Percentiles rank a stretch among this genome's conserved stretches.
These are phyloP conservation scores for Erythrophleum fordii DNA, from an alignment of 306 rosid species.

Conservation along the genomic window DNA sequence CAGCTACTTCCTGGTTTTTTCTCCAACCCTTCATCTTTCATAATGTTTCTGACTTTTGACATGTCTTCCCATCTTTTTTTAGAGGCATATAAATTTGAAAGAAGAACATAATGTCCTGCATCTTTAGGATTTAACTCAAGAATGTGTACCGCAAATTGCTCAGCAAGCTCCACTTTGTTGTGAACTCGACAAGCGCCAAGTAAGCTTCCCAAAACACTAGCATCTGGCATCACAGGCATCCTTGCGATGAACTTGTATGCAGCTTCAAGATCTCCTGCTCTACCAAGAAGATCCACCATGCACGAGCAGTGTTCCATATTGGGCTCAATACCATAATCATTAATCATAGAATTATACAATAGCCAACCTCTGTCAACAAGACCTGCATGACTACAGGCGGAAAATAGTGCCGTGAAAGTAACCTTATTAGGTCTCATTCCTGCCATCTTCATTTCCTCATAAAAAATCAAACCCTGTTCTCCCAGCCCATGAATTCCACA, in stretches of 20 bases:
- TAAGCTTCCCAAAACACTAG: conserved; percentile 54
- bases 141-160: conserved; percentile 32
- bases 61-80: conserved; percentile 50
- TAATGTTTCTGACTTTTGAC: conserved; percentile 51
- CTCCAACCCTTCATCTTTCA: conserved; percentile 48
- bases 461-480: conserved; percentile 43
- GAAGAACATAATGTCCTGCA: conserved; percentile 44
- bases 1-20: conserved; percentile 56
- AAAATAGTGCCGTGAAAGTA: conserved; percentile 49
- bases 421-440: conserved; percentile 54
- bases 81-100: conserved; percentile 53
- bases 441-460: conserved; percentile 47
- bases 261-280: conserved; percentile 49
- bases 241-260: conserved; percentile 46
- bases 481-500: conserved; percentile 55
- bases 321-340: conserved; percentile 49
- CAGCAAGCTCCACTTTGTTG: conserved; percentile 53
- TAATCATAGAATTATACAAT: conserved; percentile 47
- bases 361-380: conserved; percentile 47
- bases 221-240: conserved; percentile 46
- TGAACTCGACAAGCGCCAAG: conserved; percentile 52
- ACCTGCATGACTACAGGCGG: conserved; percentile 57
- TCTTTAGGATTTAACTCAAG: conserved; percentile 38
- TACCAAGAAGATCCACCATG: conserved; percentile 59
- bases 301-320: conserved; percentile 52